Evolutionary conservation across 164 flowering plant genomes (phyloP), one percentile per base, ranked within the genome.

Genomic region (Magnolia sinica): DNA sequence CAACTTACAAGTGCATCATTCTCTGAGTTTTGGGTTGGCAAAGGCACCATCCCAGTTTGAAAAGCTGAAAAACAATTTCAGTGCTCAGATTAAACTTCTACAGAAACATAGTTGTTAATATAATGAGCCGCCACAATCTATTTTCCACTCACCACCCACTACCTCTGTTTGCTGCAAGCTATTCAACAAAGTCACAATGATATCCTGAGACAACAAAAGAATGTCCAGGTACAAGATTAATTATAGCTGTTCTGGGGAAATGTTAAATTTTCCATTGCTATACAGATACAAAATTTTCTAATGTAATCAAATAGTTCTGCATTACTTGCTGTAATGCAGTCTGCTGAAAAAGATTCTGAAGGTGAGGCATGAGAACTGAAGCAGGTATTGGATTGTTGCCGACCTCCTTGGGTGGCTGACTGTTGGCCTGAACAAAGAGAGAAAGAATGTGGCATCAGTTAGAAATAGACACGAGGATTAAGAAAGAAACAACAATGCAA

Each of bases 331-430:
- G 99, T 79, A 91, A 71, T 45, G 97, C 82, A 23, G 97, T 91
- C 82, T 96, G 99, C 86, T 92, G 98, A 61, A 91, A 87, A 77
- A 96, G 92, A 85, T 88, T 94, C 82, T 94, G 98, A 79, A 96
- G 95, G 73, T 94, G 97, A 82, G 97, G 91, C 90, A 88, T 80
- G 70, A 96, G 87, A 83, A 89, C 52, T 59, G 96, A 88, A 27
- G 91, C 82, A 55, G 91, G 84, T 10, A 88, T 22, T 72, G 76
- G 79, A 64, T 70, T 73, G 82, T 77, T 84, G 81, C 80, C 73
- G 61, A 82, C 55, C 55, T 96, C 98, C 84, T 84, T 91, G 9
- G 86, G 66, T 7, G 87, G 58, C 75, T 81, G 94, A 73, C 50
- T 81, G 50, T 72, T 27, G 45, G 93, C 88, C 97, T 93, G 81